Percentiles rank a stretch among this genome's conserved stretches.
These are phyloP conservation scores for Gentiana dahurica DNA, from an alignment of 257 asterid species.

Conservation along the genomic window DNA sequence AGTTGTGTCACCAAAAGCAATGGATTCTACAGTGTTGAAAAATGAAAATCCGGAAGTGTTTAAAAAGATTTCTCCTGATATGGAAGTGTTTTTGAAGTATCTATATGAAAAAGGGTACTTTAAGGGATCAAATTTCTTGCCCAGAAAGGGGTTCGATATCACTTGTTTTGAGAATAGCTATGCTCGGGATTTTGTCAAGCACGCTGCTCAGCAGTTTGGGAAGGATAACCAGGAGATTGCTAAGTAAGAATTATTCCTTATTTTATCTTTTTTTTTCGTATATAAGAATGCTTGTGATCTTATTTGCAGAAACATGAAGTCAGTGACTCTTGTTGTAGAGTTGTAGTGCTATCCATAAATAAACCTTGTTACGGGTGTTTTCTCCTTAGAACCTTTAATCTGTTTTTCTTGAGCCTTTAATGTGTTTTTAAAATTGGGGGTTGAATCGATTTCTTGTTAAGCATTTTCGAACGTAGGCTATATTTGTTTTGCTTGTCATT, in stretches of 20 bases:
- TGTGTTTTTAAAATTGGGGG: neutral
- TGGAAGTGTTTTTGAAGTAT: conserved; percentile 40
- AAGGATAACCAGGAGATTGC: conserved; percentile 56
- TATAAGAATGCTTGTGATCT: neutral
- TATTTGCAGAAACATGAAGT: neutral
- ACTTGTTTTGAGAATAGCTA: conserved; percentile 40
- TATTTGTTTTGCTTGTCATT: too few relatives aligned
- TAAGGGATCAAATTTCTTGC: conserved; percentile 37
- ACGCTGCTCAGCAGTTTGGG: conserved; percentile 57
- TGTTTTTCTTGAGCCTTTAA: neutral
- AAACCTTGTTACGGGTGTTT: too few relatives aligned
- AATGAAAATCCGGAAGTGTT: conserved; percentile 33
- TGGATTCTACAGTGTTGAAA: conserved; percentile 21
- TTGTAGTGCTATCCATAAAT: neutral
- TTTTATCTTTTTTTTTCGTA: neutral
- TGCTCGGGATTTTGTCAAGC: conserved; percentile 46
- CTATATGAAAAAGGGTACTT: conserved; percentile 47
- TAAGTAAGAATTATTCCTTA: conserved; percentile 34
- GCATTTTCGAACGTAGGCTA: too few relatives aligned
- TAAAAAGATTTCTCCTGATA: conserved; percentile 57
- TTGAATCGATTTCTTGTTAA: too few relatives aligned
- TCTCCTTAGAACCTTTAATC: too few relatives aligned
- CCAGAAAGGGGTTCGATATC: conserved; percentile 26
- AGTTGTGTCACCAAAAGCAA: neutral
- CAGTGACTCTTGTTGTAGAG: neutral